phyloP scores from a whole-genome alignment of 83 land plant species.

The Picea mariana region DNA sequence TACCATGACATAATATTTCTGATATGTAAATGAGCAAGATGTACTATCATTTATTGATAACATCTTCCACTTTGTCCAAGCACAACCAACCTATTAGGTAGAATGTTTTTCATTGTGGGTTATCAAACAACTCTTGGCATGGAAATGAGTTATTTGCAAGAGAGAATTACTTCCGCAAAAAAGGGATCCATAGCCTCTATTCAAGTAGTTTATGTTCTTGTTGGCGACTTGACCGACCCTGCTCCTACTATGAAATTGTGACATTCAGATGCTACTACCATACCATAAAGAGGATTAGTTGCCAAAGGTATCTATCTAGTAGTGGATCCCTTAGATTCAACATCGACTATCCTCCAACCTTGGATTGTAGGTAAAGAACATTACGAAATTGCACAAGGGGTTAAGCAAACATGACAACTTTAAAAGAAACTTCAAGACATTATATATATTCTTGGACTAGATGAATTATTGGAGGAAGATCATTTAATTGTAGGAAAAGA shows the following conservation, averaged over 20 bases:
- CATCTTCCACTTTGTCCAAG: background rate
- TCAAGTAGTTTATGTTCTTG: conserved; percentile 24
- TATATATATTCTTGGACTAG: conserved; percentile 14
- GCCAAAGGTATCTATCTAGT: background rate
- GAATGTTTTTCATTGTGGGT: background rate
- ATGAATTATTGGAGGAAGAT: conserved; percentile 23
- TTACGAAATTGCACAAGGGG: background rate
- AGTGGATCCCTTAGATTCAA: background rate
- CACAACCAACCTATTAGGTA: background rate
- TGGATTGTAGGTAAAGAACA: conserved; percentile 11
- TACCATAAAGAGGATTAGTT: conserved; percentile 5
- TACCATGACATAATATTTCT: background rate
- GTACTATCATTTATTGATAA: too few species aligned
- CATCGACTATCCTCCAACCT: conserved; percentile 19
- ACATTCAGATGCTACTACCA: conserved; percentile 1
- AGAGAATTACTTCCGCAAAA: too few species aligned
- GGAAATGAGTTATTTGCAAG: background rate
- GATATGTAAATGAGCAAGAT: background rate
- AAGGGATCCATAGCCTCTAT: conserved; percentile 7
- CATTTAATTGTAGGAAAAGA: conserved; percentile 30
- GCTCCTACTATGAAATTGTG: background rate
- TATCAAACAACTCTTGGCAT: background rate
- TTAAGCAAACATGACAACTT: too few species aligned
- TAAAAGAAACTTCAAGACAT: background rate
- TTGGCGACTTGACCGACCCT: conserved; percentile 22